Base-by-base conservation (phyloP, 768 basidiomycete species). In the Leccinum aurantiacum region DNA sequence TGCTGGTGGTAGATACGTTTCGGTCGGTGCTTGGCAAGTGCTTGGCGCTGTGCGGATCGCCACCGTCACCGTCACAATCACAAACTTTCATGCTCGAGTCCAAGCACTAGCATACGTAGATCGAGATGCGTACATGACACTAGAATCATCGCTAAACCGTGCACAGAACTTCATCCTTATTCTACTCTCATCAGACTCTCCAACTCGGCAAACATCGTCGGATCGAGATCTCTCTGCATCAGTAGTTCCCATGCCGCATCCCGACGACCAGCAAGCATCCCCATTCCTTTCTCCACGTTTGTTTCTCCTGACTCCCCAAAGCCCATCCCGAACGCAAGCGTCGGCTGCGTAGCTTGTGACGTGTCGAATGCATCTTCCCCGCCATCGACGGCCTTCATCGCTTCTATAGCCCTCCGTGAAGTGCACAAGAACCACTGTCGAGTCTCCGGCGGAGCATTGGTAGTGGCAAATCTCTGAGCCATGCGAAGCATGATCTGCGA, bases 321-420 rank as follows among this genome's bases (percentile, higher is more conserved):
- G 14, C 90, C 91, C 82, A 93, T 89, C n/a, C 91, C 91, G 70
- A 92, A 93, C 5, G 88, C 79, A 54, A 93, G 79, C 4, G 84
- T 82, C 5, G 90, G 81, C 53, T 78, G 78, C 19, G 76, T 75
- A 19, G 84, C 73, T 63, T 87, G 84, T 3, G 86, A 78, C 5
- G 81, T 83, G 67, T 91, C 91, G 63, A 91, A 89, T 38, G 83
- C 79, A 69, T 93, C 91, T 64, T 84, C 83, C 10, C 79, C 86
- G 63, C 87, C 88, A 70, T 94, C 91, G 57, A 94, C 75, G 37
- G 91, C 75, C 71, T 91, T 91, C 81, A 92, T 79, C 3, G 88
- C 79, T 72, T 94, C 92, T 35, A 91, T 78, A 7, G 85, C 85
- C 61, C 92, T 80, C 59, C 87, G 83, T 46, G 85, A 80, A 50